phyloP scores from a whole-genome alignment of 345 rosid genomes.

The Psidium friedrichsthalianum region DNA sequence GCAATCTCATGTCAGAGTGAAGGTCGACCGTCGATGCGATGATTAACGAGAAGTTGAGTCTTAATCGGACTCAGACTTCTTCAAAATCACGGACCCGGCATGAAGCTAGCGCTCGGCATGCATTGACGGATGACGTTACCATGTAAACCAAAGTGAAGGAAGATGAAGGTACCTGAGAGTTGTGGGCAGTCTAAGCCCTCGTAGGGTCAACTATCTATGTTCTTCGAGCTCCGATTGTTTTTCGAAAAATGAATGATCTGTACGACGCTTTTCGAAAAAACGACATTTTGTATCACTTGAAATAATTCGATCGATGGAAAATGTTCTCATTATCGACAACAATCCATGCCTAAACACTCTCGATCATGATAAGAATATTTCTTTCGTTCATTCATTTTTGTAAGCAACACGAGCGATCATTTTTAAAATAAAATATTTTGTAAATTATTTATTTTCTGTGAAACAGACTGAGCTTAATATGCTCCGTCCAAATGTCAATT shows the following conservation, averaged over 20 bases:
- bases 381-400: fast-evolving
- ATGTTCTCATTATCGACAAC: fast-evolving
- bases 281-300: fast-evolving
- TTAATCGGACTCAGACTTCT: neutral
- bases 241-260: neutral
- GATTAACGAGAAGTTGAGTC: neutral
- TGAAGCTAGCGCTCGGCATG: neutral
- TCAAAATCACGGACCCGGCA: neutral
- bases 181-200: neutral
- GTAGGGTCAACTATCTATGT: neutral
- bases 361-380: fast-evolving
- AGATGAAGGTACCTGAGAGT: neutral
- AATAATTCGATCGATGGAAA: neutral
- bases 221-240: fast-evolving
- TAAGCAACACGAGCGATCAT: fast-evolving
- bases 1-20: neutral
- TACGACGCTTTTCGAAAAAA: neutral
- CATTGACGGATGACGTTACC: neutral
- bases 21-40: neutral
- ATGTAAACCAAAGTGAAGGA: neutral
- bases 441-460: fast-evolving
- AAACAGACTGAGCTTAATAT: fast-evolving
- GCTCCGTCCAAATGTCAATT: fast-evolving
- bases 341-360: neutral
- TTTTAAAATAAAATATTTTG: neutral